Conservation (phyloP, 2,329 filamentous ascomycete genomes). For the Botrytis tulipae region DNA sequence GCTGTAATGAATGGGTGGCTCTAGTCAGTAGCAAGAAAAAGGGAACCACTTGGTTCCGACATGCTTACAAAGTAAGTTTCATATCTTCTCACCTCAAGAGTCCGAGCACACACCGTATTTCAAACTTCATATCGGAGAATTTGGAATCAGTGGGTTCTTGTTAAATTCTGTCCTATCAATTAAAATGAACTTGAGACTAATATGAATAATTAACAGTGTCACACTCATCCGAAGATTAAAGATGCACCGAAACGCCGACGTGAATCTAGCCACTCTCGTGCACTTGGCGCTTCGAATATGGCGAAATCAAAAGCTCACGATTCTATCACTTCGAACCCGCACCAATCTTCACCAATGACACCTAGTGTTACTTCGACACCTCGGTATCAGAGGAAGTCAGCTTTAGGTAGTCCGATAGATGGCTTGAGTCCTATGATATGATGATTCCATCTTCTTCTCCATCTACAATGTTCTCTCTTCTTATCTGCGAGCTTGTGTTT, state of each 20-base stretch:
- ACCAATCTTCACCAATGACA: conserved; percentile 45
- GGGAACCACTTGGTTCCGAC: conserved; percentile 87
- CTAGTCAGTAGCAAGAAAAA: conserved; percentile 86
- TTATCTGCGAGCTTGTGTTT: neutral
- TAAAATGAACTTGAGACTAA: neutral
- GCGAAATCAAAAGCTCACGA: conserved; percentile 42
- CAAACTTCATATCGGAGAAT: neutral
- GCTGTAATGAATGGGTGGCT: conserved; percentile 77
- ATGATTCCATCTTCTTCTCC: conserved; percentile 26
- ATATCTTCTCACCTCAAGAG: neutral
- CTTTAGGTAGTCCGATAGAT: conserved; percentile 41
- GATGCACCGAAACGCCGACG: conserved; percentile 67
- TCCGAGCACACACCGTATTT: neutral
- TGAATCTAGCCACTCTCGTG: conserved; percentile 53
- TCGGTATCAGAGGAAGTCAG: conserved; percentile 24
- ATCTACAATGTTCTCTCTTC: neutral
- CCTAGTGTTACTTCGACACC: conserved; percentile 45
- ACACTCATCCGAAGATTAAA: conserved; percentile 69
- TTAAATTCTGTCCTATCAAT: neutral
- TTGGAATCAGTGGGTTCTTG: neutral
- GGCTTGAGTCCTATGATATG: conserved; percentile 50
- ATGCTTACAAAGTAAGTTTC: conserved; percentile 74
- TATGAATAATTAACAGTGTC: conserved; percentile 48
- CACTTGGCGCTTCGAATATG: conserved; percentile 41
- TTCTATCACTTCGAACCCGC: conserved; percentile 16